A percentile compares a stretch with the other conserved stretches of the same genome.
These are phyloP conservation scores for Trypethelium eluteriae DNA, from an alignment of 495 filamentous ascomycete species.

Conservation along the genomic window DNA sequence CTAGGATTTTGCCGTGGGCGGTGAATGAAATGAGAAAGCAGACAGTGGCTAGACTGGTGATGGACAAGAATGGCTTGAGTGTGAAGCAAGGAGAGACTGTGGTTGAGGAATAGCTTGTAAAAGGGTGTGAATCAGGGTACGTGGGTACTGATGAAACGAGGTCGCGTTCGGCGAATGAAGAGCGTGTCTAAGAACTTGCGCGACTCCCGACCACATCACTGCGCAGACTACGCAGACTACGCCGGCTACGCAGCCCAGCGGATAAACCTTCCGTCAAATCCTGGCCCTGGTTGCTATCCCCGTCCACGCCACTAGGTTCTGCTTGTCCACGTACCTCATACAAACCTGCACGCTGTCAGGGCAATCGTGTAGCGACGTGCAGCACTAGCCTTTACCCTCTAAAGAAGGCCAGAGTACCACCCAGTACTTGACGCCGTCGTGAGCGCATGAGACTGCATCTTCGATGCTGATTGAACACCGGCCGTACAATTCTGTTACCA, in stretches of 20 bases:
- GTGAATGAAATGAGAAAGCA: background rate
- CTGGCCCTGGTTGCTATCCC: background rate
- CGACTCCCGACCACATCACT: background rate
- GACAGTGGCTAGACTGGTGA: background rate
- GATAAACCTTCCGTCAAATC: background rate
- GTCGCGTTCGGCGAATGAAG: slow-evolving; percentile 5
- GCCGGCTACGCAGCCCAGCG: background rate
- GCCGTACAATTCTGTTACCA: background rate
- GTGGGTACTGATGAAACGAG: slow-evolving; percentile 8
- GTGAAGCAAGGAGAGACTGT: slow-evolving; percentile 6
- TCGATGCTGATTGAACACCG: background rate
- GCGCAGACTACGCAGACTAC: background rate
- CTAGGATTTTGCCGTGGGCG: background rate
- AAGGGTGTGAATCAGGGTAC: background rate
- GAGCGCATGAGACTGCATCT: background rate
- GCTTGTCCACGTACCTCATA: no score
- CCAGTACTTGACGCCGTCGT: no score
- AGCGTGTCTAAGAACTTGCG: background rate
- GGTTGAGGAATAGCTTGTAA: slow-evolving; percentile 6
- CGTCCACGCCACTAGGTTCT: background rate
- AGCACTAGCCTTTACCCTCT: background rate
- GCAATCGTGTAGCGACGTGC: background rate
- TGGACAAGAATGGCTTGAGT: background rate
- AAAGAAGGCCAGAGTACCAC: background rate
- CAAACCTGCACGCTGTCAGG: slow-evolving; percentile 1